Evolutionary conservation across 1,284 basidiomycete species (phyloP).

Genomic region (Trichosporon sp.): DNA sequence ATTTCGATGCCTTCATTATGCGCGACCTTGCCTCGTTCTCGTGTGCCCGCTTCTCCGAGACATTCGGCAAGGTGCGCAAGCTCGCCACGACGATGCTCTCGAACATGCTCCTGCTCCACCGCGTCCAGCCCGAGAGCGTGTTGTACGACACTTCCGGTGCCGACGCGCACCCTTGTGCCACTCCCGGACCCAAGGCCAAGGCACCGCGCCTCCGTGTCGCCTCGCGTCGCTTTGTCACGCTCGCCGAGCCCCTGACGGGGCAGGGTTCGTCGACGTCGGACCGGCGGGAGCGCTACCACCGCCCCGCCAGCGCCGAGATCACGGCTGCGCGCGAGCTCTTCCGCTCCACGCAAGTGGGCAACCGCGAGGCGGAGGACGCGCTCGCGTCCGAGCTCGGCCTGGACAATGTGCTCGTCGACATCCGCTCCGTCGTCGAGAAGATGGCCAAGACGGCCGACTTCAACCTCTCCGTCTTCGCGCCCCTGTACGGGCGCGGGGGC

Average conservation of each 20-base stretch:
- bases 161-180: slow-evolving; percentile 27
- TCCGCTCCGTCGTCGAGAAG: slow-evolving; percentile 58
- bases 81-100: slow-evolving; percentile 31
- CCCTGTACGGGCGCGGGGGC: slow-evolving; percentile 31
- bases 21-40: slow-evolving; percentile 22
- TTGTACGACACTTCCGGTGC: slow-evolving; percentile 33
- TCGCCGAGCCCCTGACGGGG: slow-evolving; percentile 33
- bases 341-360: not conserved
- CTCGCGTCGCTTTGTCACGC: slow-evolving; percentile 32
- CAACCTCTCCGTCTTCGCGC: slow-evolving; percentile 39
- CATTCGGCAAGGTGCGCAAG: slow-evolving; percentile 25
- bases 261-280: slow-evolving; percentile 30
- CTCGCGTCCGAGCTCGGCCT: slow-evolving; percentile 29
- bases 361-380: slow-evolving; percentile 21
- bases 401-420: slow-evolving; percentile 33
- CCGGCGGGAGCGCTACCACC: slow-evolving; percentile 34
- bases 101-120: slow-evolving; percentile 33
- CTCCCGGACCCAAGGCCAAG: slow-evolving; percentile 16
- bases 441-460: slow-evolving; percentile 59
- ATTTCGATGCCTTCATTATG: slow-evolving; percentile 28
- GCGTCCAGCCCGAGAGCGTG: slow-evolving; percentile 35
- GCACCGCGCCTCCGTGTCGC: slow-evolving; percentile 31
- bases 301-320: slow-evolving; percentile 24
- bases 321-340: slow-evolving; percentile 28
- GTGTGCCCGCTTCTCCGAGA: slow-evolving; percentile 19